Percentiles rank a stretch among this genome's conserved stretches.
Conservation (phyloP, 768 basidiomycete genomes). For the Leccinellum albellum region DNA sequence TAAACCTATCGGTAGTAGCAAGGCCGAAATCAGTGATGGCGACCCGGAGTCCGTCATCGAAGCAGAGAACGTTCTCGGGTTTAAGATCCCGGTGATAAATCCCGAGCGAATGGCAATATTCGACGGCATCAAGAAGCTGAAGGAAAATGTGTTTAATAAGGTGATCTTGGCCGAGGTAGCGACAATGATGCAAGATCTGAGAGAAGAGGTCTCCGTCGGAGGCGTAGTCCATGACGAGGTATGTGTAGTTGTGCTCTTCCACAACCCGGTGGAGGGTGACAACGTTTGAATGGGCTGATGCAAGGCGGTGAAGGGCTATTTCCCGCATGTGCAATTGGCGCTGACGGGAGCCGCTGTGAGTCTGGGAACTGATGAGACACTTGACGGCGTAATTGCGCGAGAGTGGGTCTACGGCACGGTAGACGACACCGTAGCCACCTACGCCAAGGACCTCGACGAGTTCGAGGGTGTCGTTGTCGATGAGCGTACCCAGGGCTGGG, state of each 20-base stretch:
- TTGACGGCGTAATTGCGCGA: constrained; percentile 81
- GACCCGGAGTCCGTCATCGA: constrained; percentile 68
- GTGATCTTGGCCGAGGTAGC: constrained; percentile 79
- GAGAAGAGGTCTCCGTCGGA: constrained; percentile 88
- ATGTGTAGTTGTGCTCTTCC: constrained; percentile 77
- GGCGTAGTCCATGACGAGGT: constrained; percentile 92
- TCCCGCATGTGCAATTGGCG: constrained; percentile 84
- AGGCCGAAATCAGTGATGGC: constrained; percentile 95
- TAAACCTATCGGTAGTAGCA: constrained; percentile 81
- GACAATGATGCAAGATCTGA: constrained; percentile 71
- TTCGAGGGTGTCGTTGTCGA: constrained; percentile 80
- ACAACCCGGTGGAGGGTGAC: constrained; percentile 88
- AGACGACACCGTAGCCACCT: constrained; percentile 95
- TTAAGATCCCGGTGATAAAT: constrained; percentile 98
- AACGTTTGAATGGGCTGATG: constrained; percentile 73
- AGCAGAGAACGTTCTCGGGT: constrained; percentile 93
- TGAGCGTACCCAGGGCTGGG: constrained; percentile 64
- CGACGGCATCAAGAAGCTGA: constrained; percentile 90
- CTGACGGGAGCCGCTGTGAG: constrained; percentile 46
- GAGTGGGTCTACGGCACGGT: constrained; percentile 69
- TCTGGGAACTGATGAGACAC: constrained; percentile 64
- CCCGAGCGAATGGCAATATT: constrained; percentile 85
- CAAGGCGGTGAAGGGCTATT: constrained; percentile 74
- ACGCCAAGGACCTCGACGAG: constrained; percentile 85
- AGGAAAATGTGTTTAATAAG: constrained; percentile 89